These are phyloP conservation scores for Diaporthe vexans DNA, from an alignment of 2,329 filamentous ascomycete species.

Conservation along the genomic window DNA sequence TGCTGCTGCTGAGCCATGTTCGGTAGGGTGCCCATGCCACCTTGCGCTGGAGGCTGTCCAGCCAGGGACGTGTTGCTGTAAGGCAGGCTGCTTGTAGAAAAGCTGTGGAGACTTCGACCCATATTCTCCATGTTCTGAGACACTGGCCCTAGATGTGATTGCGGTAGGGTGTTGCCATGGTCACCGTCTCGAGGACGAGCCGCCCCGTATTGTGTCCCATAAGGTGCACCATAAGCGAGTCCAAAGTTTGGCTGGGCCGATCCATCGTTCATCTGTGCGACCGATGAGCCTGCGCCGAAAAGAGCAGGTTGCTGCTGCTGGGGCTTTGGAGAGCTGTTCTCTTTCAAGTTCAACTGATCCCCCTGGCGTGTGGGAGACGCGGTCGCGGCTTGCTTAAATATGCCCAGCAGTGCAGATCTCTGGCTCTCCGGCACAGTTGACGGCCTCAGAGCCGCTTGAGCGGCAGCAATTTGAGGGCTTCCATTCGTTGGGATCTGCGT, in stretches of 20 bases:
- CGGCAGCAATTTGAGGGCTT: conserved; percentile 23
- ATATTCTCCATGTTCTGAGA: conserved; percentile 4
- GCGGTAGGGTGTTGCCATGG: conserved; percentile 1
- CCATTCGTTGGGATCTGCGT: conserved; percentile 23
- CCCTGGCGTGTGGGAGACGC: conserved; percentile 42
- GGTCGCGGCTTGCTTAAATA: conserved; percentile 64
- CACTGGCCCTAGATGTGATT: not conserved
- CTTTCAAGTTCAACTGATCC: conserved; percentile 32
- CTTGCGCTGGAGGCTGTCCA: conserved; percentile 48
- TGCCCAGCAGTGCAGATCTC: conserved; percentile 64
- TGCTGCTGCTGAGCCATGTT: conserved; percentile 51
- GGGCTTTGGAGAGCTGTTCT: conserved; percentile 24
- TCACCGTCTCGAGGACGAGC: conserved; percentile 19
- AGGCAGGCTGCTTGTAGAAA: conserved; percentile 12
- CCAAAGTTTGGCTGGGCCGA: conserved; percentile 51
- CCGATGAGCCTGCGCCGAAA: conserved; percentile 46
- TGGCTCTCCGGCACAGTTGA: conserved; percentile 55
- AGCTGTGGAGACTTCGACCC: not conserved
- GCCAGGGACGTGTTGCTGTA: conserved; percentile 20
- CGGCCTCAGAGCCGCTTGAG: conserved; percentile 34
- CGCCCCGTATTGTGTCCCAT: conserved; percentile 31
- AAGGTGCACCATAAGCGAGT: conserved; percentile 38
- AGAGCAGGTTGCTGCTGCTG: conserved; percentile 31
- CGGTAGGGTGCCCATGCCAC: conserved; percentile 48
- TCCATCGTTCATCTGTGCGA: conserved; percentile 49